Conservation (phyloP, 176 grass and related monocot species). For the Rhynchospora breviuscula region DNA sequence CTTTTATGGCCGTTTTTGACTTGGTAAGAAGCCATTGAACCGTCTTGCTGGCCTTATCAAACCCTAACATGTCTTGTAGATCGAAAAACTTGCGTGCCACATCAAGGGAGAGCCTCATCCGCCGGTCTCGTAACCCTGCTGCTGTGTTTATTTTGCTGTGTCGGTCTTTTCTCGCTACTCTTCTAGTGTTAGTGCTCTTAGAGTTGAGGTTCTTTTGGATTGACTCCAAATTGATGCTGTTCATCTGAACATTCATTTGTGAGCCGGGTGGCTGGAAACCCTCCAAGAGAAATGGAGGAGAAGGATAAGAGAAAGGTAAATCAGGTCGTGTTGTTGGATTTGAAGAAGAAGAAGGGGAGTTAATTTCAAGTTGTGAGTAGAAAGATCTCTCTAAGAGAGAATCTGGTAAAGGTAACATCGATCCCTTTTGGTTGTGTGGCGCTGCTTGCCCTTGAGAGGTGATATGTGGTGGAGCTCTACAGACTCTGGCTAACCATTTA, state of each 20-base stretch:
- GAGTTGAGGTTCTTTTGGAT: not conserved
- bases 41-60: conserved; percentile 97
- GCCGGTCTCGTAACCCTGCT: conserved; percentile 64
- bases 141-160: conserved; percentile 96
- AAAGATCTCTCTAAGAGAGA: conserved; percentile 6
- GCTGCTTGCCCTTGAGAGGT: not conserved
- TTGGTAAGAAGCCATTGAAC: conserved; percentile 84
- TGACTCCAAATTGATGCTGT: not conserved
- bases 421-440: not conserved
- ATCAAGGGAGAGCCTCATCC: conserved; percentile 88
- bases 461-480: not conserved
- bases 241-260: conserved; percentile 4
- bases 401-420: conserved; percentile 30
- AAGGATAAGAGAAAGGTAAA: conserved; percentile 24
- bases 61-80: conserved; percentile 86
- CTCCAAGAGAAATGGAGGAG: conserved; percentile 1
- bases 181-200: not conserved
- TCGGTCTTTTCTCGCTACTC: conserved; percentile 59
- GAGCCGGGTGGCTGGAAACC: conserved; percentile 3
- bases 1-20: conserved; percentile 68
- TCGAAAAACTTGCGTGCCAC: conserved; percentile 83
- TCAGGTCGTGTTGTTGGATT: not conserved
- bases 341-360: conserved; percentile 21
- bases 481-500: not conserved
- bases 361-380: conserved; percentile 24